These are phyloP conservation scores for Boletus huronensis DNA, from an alignment of 768 basidiomycete species.

Conservation along the genomic window DNA sequence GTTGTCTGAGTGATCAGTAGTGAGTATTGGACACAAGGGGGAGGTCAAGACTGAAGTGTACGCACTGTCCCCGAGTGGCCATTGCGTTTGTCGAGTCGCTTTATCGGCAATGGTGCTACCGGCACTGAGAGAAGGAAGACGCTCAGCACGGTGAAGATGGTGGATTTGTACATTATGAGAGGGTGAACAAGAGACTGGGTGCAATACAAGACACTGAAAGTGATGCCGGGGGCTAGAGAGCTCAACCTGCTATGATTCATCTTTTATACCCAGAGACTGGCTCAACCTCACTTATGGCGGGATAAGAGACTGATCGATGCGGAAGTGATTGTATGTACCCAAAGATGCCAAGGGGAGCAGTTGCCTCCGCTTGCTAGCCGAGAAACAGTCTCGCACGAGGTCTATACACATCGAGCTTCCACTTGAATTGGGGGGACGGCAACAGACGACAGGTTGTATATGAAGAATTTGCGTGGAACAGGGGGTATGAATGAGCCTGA, in stretches of 20 bases:
- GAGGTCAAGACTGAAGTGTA: background rate
- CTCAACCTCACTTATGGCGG: slow-evolving; percentile 13
- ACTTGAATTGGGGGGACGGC: background rate
- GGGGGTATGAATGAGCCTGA: background rate
- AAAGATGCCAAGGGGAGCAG: background rate
- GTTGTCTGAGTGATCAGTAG: slow-evolving; percentile 35
- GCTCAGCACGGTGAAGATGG: slow-evolving; percentile 38
- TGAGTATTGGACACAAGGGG: background rate
- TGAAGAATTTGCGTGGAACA: slow-evolving; percentile 6
- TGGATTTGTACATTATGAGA: slow-evolving; percentile 13
- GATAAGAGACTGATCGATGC: slow-evolving; percentile 7
- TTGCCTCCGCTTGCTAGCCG: background rate
- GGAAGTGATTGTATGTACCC: slow-evolving; percentile 6
- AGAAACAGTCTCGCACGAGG: slow-evolving; percentile 3
- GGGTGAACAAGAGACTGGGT: background rate
- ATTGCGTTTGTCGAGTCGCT: slow-evolving; percentile 46
- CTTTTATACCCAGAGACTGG: slow-evolving; percentile 20
- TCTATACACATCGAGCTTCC: slow-evolving; percentile 4
- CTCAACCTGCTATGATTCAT: background rate
- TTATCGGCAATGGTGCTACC: slow-evolving; percentile 33
- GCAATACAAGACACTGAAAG: background rate
- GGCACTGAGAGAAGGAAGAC: slow-evolving; percentile 38
- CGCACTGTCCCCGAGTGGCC: slow-evolving; percentile 60
- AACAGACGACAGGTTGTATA: background rate
- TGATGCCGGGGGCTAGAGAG: background rate